phyloP scores from a whole-genome alignment of 371 early-diverging fungal species.

The Mucor saturninus region DNA sequence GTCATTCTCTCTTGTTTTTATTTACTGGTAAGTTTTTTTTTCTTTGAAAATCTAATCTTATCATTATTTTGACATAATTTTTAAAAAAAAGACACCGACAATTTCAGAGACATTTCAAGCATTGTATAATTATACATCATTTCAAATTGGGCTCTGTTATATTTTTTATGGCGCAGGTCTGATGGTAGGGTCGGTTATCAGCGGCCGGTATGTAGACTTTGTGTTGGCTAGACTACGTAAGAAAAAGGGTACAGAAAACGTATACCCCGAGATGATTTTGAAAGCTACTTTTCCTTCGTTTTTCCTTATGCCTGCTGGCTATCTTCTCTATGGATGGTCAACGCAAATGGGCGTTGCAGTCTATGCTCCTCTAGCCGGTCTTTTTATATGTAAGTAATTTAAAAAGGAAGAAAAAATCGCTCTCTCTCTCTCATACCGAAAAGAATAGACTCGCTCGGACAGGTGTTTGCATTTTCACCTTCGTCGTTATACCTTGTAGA shows the following conservation, averaged over 20 bases:
- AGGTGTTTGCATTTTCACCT: constrained; percentile 46
- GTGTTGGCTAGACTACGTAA: constrained; percentile 36
- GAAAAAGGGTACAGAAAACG: constrained; percentile 8
- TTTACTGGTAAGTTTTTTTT: constrained; percentile 27
- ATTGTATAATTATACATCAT: constrained; percentile 37
- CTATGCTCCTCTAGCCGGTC: constrained; percentile 55
- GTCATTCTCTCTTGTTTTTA: constrained; percentile 37
- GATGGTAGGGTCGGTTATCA: constrained; percentile 48
- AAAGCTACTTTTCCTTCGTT: constrained; percentile 51
- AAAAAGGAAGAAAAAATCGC: too few relatives aligned
- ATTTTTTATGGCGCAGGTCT: constrained; percentile 54
- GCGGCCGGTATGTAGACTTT: constrained; percentile 54
- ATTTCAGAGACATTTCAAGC: constrained; percentile 44
- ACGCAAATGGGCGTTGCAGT: constrained; percentile 39
- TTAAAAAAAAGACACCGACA: constrained; percentile 49
- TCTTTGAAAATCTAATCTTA: too few relatives aligned
- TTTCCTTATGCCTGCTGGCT: constrained; percentile 55
- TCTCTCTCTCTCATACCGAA: too few relatives aligned
- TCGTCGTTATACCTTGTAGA: constrained; percentile 61
- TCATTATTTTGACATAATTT: too few relatives aligned
- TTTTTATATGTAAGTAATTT: constrained; percentile 52
- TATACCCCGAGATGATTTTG: constrained; percentile 50
- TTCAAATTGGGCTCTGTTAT: constrained; percentile 51
- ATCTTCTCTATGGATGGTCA: constrained; percentile 60
- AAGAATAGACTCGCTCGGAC: constrained; percentile 34